Evolutionary conservation across 2,329 filamentous ascomycete species (phyloP).

Genomic region (Exophiala viscosa): DNA sequence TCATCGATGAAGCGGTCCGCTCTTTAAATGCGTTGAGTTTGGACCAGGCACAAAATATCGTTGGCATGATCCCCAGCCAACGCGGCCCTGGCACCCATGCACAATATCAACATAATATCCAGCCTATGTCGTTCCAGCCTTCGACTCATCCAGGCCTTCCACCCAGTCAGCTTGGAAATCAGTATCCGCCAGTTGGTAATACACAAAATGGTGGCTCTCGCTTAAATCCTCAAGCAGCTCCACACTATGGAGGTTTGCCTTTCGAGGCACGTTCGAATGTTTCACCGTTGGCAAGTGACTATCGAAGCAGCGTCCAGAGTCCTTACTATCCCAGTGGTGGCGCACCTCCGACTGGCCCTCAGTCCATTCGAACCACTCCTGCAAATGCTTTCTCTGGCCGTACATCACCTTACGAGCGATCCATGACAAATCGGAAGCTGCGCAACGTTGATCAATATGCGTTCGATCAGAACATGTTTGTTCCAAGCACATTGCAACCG

Average conservation of each 20-base stretch:
- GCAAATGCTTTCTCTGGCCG: constrained; percentile 38
- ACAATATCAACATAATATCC: constrained; percentile 9
- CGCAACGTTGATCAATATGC: constrained; percentile 39
- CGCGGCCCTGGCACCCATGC: constrained; percentile 3
- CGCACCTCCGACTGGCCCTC: constrained; percentile 38
- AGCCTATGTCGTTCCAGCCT: not conserved
- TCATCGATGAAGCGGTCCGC: constrained; percentile 8
- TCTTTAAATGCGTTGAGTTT: constrained; percentile 12
- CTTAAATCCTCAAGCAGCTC: constrained; percentile 29
- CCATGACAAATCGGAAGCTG: constrained; percentile 48
- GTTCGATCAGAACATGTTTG: constrained; percentile 14
- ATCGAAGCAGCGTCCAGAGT: constrained; percentile 43
- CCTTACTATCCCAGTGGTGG: constrained; percentile 46
- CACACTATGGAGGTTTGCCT: constrained; percentile 39
- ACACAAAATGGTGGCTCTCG: constrained; percentile 32
- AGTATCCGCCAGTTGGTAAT: constrained; percentile 31
- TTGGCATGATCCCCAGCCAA: constrained; percentile 6
- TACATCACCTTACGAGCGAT: constrained; percentile 41
- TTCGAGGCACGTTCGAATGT: constrained; percentile 44
- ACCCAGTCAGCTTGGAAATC: constrained; percentile 31
- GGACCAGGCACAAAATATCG: constrained; percentile 5
- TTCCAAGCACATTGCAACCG: constrained; percentile 28
- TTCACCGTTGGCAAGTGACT: constrained; percentile 44
- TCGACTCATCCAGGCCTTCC: constrained; percentile 18
- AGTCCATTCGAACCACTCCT: constrained; percentile 44